Evolutionary conservation across 1,284 basidiomycete genomes (phyloP), one percentile per base, ranked within the genome.

Genomic region (Ganoderma resinaceum): DNA sequence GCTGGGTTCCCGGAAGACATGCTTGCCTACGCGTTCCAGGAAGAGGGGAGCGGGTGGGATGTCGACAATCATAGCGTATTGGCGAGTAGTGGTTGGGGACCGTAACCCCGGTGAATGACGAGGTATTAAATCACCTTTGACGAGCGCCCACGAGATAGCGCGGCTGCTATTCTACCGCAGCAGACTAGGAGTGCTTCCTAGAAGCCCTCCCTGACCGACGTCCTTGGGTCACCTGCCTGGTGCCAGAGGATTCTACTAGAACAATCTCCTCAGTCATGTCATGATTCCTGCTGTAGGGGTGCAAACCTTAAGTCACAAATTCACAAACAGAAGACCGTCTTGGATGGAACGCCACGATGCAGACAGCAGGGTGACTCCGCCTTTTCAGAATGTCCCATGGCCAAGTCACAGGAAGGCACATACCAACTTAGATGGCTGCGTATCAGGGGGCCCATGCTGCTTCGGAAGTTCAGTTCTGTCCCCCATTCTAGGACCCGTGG

Each of bases 1-100:
- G 18, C 62, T 70, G 0, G 73, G 69, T 1, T 62, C 38, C 4
- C 60, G 31, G 70, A 78, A 78, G 2, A 40, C 35, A 8, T 74
- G 38, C 0, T 49, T 71, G 0, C 72, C 72, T 0, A 37, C 16
- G 0, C 76, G 66, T 2, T 76, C 76, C 7, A 73, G 37, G 33
- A 77, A 77, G 0, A 38, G 20, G 20, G 37, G 5, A 29, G 35
- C 3, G 23, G 58, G 58, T 8, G 58, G 23, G 37, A 60, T 38
- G 23, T 40, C 12, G 2, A 60, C 58, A 16, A 60, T 40, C 37
- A 60, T 60, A 37, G 4, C 7, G 35, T 5, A 12, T 5, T 33
- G 26, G 33, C 8, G 26, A 11, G 35, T 35, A 33, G 6, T n/a
- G 52, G 4, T 5, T 12, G 23, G 35, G n/a, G n/a, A n/a, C 9